These are phyloP conservation scores for Ehretia macrophylla DNA, from an alignment of 257 asterid species.

Conservation along the genomic window DNA sequence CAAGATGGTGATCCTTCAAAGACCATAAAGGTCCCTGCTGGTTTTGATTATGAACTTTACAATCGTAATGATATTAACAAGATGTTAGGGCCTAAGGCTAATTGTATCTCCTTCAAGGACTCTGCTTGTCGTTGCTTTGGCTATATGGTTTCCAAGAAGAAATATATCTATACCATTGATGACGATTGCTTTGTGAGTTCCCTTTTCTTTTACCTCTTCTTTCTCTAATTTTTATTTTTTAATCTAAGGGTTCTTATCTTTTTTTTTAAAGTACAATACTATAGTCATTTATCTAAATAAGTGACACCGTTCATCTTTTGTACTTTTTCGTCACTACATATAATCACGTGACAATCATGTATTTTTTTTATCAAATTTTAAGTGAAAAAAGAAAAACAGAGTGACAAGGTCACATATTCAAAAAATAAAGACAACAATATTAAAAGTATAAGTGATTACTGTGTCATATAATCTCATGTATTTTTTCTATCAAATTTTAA, in stretches of 20 bases:
- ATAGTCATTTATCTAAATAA: too few species aligned
- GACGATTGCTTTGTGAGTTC: slow-evolving; percentile 88
- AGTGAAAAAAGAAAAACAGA: too few species aligned
- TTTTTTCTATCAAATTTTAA: too few species aligned
- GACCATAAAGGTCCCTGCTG: slow-evolving; percentile 77
- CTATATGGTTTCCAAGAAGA: slow-evolving; percentile 90
- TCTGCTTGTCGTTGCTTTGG: slow-evolving; percentile 97
- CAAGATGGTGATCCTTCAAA: slow-evolving; percentile 89
- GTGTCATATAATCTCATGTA: too few species aligned
- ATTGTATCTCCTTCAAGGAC: slow-evolving; percentile 91
- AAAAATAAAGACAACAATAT: too few species aligned
- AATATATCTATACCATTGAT: slow-evolving; percentile 88
- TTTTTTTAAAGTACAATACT: too few species aligned
- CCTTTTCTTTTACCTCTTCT: too few species aligned
- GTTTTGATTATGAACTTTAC: slow-evolving; percentile 71
- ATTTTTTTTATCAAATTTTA: too few species aligned
- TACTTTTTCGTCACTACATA: too few species aligned
- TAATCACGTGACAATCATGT: too few species aligned
- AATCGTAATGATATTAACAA: slow-evolving; percentile 80
- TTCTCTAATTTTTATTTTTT: not conserved
- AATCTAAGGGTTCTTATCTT: not conserved
- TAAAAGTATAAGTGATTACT: too few species aligned
- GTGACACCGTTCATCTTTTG: not conserved
- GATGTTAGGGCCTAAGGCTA: slow-evolving; percentile 73
- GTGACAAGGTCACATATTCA: too few species aligned